phyloP scores from a whole-genome alignment of 805 yeast species.

The Kuraishia molischiana region DNA sequence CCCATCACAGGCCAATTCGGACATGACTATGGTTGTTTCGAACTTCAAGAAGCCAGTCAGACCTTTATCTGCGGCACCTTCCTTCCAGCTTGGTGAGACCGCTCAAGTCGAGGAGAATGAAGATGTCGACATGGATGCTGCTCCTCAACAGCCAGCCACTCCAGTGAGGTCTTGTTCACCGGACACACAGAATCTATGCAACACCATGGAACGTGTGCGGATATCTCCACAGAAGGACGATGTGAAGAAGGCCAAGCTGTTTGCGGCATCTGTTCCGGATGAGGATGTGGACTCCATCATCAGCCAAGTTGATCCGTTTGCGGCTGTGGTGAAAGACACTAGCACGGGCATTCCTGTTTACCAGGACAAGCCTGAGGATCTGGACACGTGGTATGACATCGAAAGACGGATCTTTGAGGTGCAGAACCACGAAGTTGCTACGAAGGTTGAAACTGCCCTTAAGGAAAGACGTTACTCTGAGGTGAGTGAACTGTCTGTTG shows the following conservation, averaged over 20 bases:
- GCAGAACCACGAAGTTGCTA: not conserved
- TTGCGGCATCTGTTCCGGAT: not conserved
- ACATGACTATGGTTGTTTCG: constrained; percentile 28
- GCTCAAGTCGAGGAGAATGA: constrained; percentile 8
- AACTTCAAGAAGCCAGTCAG: constrained; percentile 7
- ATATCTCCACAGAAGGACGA: not conserved
- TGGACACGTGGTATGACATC: not conserved
- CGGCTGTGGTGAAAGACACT: constrained; percentile 21
- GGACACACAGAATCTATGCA: not conserved
- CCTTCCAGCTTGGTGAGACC: not conserved
- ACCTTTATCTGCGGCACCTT: not conserved
- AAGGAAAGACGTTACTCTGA: no score
- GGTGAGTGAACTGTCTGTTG: not conserved
- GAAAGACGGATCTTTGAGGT: not conserved
- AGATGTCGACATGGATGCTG: constrained; percentile 3
- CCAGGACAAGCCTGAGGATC: constrained; percentile 17
- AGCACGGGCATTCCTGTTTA: constrained; percentile 25
- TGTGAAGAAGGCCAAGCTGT: not conserved
- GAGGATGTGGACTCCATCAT: constrained; percentile 23
- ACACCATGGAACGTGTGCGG: not conserved
- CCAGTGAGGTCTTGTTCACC: not conserved
- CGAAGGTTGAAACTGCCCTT: no score
- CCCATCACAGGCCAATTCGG: not conserved
- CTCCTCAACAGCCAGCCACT: not conserved
- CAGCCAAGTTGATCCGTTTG: constrained; percentile 32